Base-by-base conservation (phyloP, 208 protist genomes). In the Naegleria gruberi region DNA sequence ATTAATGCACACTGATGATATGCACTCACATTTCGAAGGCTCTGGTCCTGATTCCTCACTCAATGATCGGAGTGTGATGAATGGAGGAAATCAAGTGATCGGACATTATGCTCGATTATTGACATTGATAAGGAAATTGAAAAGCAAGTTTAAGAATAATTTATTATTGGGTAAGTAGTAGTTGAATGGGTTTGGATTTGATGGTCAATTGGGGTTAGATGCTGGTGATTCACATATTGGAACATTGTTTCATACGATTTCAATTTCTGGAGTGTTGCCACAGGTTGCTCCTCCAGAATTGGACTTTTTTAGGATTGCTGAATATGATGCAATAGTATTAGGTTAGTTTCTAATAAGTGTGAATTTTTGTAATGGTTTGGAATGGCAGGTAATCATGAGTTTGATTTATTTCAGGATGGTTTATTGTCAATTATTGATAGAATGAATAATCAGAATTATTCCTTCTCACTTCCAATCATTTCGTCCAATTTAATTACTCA, bases 61-160 rank as follows among this genome's bases (percentile, higher is more conserved):
- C 6, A 77, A 10, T 4, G 51, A 65, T 65, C 19, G 51, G 0
- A 65, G 51, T 65, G 51, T 65, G 15, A 23, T 12, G 30, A 77
- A 77, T 77, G 30, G 30, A 77, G n/a, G 34, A 37, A 30, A 77
- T 37, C 17, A 77, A 37, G 30, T 37, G 65, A 77, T 77, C 12
- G 65, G 65, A 37, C 65, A 77, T 77, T 77, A 77, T 37, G 65
- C 65, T 77, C 17, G 65, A 77, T 77, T 77, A n/a, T 77, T 77
- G 30, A 77, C 65, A 37, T 77, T 77, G 30, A 77, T 77, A 5
- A 77, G 34, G 1, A 77, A 77, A n/a, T 37, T 77, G 17, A 77
- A 37, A 77, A 37, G 8, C 1, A 77, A 19, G 1, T 37, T 15
- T 77, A 37, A 19, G 0, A 77, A 77, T 77, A n/a, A 12, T 77